Evolutionary conservation across 106 monocot genomes (phyloP).

Genomic region (Narthecium ossifragum): DNA sequence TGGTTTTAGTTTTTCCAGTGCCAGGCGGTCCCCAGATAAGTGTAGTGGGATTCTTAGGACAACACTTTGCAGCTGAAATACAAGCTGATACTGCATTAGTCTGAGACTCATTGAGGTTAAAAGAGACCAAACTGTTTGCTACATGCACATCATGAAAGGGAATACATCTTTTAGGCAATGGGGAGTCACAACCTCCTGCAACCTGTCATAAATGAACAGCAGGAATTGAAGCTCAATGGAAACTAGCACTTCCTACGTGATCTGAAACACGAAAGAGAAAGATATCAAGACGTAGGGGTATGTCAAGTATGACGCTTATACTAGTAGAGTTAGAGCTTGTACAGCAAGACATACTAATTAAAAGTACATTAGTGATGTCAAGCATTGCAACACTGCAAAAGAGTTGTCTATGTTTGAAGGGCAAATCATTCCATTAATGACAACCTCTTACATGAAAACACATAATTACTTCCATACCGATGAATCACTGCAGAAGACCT

Average conservation of each 20-base stretch:
- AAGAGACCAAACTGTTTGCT: background rate
- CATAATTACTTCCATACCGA: background rate
- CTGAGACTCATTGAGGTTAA: conserved; percentile 39
- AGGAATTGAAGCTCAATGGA: no score
- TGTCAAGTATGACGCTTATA: no score
- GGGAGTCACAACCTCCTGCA: background rate
- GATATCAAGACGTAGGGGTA: no score
- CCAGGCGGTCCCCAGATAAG: conserved; percentile 94
- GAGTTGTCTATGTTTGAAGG: no score
- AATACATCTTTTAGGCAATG: background rate
- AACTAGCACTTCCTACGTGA: no score
- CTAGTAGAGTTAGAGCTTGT: no score
- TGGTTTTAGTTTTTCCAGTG: conserved; percentile 72
- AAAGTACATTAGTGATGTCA: background rate
- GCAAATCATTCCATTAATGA: no score
- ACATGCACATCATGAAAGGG: background rate
- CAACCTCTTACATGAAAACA: background rate
- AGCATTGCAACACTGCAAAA: background rate
- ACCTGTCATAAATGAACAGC: background rate
- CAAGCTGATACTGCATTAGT: conserved; percentile 22
- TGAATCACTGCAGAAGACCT: background rate
- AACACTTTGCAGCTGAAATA: conserved; percentile 7
- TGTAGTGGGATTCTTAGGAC: conserved; percentile 12
- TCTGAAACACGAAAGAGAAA: no score
- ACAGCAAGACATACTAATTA: background rate